Evolutionary conservation across 768 basidiomycete genomes (phyloP).

Genomic region (Dictyophora rubrovolvata): DNA sequence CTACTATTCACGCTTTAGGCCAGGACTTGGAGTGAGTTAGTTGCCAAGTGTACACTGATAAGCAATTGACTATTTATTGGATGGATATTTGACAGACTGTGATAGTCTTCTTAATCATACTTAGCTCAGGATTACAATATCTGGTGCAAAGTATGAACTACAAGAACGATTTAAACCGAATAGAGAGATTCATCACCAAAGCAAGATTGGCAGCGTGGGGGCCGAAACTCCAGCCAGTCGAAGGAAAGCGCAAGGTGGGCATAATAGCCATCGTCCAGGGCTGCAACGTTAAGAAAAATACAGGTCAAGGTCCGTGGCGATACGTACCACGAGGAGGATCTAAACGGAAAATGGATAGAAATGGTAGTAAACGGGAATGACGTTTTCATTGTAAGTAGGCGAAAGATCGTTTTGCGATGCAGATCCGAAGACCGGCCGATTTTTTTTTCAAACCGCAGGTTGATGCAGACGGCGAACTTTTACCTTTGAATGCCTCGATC

Average conservation of each 20-base stretch:
- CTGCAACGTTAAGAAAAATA: not conserved
- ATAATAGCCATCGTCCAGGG: not conserved
- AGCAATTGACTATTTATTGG: conserved; percentile 2
- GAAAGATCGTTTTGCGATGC: not conserved
- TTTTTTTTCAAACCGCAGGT: conserved; percentile 31
- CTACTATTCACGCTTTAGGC: conserved; percentile 92
- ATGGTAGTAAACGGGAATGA: conserved; percentile 71
- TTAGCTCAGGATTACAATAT: conserved; percentile 78
- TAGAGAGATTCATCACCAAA: conserved; percentile 48
- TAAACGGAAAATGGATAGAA: conserved; percentile 50
- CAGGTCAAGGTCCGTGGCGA: conserved; percentile 63
- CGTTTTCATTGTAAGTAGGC: conserved; percentile 61
- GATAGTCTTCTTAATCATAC: conserved; percentile 58
- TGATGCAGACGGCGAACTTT: conserved; percentile 47
- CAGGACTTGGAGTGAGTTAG: conserved; percentile 67
- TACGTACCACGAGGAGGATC: conserved; percentile 40
- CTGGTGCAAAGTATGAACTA: conserved; percentile 72
- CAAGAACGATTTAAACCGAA: conserved; percentile 56
- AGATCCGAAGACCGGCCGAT: conserved; percentile 5
- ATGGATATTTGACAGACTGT: conserved; percentile 42
- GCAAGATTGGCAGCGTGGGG: conserved; percentile 81
- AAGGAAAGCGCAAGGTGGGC: conserved; percentile 59
- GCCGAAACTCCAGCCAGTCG: conserved; percentile 52
- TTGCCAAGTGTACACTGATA: not conserved
- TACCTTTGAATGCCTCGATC: conserved; percentile 48